Conservation (phyloP, 1,139 yeast genomes). For the Taphrina pruni region DNA sequence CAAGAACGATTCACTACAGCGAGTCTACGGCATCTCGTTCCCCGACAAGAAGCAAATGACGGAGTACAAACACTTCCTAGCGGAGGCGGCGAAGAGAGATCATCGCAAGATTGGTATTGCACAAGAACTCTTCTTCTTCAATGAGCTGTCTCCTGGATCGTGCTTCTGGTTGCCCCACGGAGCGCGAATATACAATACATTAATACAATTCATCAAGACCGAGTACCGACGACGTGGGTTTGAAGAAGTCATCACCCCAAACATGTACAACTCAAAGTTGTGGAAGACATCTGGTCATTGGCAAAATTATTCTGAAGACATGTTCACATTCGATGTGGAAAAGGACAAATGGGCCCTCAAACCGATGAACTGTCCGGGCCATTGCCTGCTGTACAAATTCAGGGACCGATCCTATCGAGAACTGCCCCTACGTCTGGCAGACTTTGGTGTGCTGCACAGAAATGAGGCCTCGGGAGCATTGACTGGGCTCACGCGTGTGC, state of each 20-base stretch:
- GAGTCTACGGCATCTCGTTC: slow-evolving; percentile 97
- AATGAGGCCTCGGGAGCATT: slow-evolving; percentile 95
- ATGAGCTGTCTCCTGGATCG: slow-evolving; percentile 96
- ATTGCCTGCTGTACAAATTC: slow-evolving; percentile 81
- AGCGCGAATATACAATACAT: slow-evolving; percentile 77
- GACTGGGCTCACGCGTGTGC: slow-evolving; percentile 89
- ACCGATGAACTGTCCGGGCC: slow-evolving; percentile 99
- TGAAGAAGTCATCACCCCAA: slow-evolving; percentile 90
- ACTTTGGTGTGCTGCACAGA: slow-evolving; percentile 91
- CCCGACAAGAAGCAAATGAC: slow-evolving; percentile 98
- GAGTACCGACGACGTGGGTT: slow-evolving; percentile 85
- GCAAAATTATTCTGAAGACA: slow-evolving; percentile 92
- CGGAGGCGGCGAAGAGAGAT: slow-evolving; percentile 96
- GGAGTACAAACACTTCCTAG: slow-evolving; percentile 90
- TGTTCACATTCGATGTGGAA: slow-evolving; percentile 61
- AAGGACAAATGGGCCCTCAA: slow-evolving; percentile 68
- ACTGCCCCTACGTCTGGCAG: slow-evolving; percentile 86
- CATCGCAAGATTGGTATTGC: slow-evolving; percentile 96
- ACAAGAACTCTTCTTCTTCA: slow-evolving; percentile 92
- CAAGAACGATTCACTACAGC: slow-evolving; percentile 90
- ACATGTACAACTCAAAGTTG: slow-evolving; percentile 78
- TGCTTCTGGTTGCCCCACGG: slow-evolving; percentile 88
- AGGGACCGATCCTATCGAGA: slow-evolving; percentile 88
- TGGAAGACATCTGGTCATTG: slow-evolving; percentile 97
- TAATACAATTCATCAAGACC: slow-evolving; percentile 79